Evolutionary conservation across 306 rosid species (phyloP), one percentile per base, ranked within the genome.

Genomic region (Vigna reflexopilosa): DNA sequence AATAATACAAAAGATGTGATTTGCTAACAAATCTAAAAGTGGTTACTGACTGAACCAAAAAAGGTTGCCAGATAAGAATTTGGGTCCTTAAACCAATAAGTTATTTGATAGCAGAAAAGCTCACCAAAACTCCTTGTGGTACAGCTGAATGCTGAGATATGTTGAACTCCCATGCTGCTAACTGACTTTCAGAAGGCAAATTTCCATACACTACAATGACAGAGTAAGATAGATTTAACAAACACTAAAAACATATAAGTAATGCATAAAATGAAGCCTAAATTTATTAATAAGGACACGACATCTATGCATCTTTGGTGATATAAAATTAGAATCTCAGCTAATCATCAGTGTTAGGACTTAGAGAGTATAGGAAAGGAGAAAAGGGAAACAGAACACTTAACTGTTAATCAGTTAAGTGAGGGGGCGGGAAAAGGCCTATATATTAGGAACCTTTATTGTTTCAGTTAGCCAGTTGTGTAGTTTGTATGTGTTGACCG

Each of bases 141-240:
- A 91, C 89, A 22, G 96, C 94, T 50, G 98, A 93, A 89, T 93
- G 98, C 83, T 90, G 98, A 79, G 98, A 81, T 78, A 93, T 49
- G 36, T 96, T 86, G 9, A 93, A 93, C 64, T 93, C 98, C 98
- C 98, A 93, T 16, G 90, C 93, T 2, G 77, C 87, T 72, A 88
- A 83, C 70, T 93, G 96, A 81, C 78, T 83, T 65, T 85, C 80
- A 74, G 98, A 86, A 74, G 96, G 98, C 86, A 94, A 86, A 85
- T 92, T 94, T 79, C 98, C 98, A 78, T 90, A 94, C 97, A 92
- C 97, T 94, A 76, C 51, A 80, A 52, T 59, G 22, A 71, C 9
- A 67, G 71, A 65, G 70, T 42, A 67, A 44, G 17, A 3, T 5
- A 57, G 73, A 17, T n/a, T 24, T 22, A 73, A 77, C 42, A 76